Evolutionary conservation across 2,329 filamentous ascomycete species (phyloP).

Genomic region (Aspergillus sp.): DNA sequence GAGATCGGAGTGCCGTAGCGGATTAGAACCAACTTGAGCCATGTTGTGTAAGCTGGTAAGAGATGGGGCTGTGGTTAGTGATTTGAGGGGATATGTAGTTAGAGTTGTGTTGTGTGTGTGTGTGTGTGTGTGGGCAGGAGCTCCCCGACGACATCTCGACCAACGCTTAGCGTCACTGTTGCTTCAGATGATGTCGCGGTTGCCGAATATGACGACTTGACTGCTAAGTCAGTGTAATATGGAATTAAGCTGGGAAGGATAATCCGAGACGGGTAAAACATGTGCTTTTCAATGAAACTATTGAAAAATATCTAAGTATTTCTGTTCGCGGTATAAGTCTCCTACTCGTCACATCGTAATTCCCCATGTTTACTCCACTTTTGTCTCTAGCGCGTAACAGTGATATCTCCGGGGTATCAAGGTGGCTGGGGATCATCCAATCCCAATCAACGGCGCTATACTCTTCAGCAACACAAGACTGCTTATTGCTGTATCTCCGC

Average conservation of each 20-base stretch:
- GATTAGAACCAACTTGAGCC: neutral
- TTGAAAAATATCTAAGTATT: too few relatives aligned
- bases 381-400: too few relatives aligned
- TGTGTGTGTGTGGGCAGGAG: neutral
- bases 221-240: too few relatives aligned
- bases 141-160: neutral
- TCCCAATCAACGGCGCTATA: too few relatives aligned
- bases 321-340: too few relatives aligned
- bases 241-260: neutral
- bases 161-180: neutral
- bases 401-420: too few relatives aligned
- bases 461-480: too few relatives aligned
- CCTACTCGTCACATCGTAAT: too few relatives aligned
- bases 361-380: too few relatives aligned
- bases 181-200: constrained; percentile 1
- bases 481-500: too few relatives aligned
- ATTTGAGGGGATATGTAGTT: too few relatives aligned
- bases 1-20: neutral
- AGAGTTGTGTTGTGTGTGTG: neutral
- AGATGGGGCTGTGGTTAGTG: neutral
- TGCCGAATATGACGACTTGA: neutral
- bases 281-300: neutral
- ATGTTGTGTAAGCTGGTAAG: neutral
- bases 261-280: neutral
- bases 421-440: too few relatives aligned